Conservation (phyloP, 208 protist species). For the Leishmania martiniquensis region DNA sequence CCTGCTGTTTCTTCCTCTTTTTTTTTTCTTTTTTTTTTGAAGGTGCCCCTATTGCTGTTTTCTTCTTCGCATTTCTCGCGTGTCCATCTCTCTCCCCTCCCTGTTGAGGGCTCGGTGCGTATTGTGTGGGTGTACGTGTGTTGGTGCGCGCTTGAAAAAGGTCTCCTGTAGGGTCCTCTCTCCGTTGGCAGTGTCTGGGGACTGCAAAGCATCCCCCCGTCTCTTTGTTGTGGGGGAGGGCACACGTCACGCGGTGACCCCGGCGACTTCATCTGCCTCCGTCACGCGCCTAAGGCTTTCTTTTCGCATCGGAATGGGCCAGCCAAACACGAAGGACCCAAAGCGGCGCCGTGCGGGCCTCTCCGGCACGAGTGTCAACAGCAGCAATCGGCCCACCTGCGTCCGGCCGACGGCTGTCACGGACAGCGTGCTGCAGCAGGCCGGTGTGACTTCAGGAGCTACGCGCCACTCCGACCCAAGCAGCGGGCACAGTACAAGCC, state of each 20-base stretch:
- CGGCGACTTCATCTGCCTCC: not conserved
- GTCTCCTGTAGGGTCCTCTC: not conserved
- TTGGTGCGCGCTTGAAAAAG: not conserved
- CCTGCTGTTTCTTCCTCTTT: not conserved
- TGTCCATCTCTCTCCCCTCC: not conserved
- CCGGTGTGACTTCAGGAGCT: not conserved
- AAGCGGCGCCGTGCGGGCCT: slow-evolving; percentile 30
- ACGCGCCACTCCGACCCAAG: slow-evolving; percentile 31
- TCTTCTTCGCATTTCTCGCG: not conserved
- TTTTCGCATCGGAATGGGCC: slow-evolving; percentile 48
- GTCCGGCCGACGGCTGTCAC: slow-evolving; percentile 49
- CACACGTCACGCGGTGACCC: not conserved
- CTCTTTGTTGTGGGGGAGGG: not conserved
- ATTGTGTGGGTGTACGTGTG: slow-evolving; percentile 4
- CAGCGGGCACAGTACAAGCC: slow-evolving; percentile 12
- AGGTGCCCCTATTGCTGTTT: too few species aligned
- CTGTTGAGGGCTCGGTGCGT: not conserved
- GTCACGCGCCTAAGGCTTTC: not conserved
- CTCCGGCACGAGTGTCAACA: slow-evolving; percentile 11
- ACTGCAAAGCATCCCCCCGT: not conserved
- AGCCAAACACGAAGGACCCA: slow-evolving; percentile 65
- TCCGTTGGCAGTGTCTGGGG: not conserved
- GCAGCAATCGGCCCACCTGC: slow-evolving; percentile 7
- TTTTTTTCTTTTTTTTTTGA: not conserved
- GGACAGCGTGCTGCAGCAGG: slow-evolving; percentile 46